Base-by-base conservation (phyloP, 2,329 filamentous ascomycete genomes). In the Moelleriella libera region DNA sequence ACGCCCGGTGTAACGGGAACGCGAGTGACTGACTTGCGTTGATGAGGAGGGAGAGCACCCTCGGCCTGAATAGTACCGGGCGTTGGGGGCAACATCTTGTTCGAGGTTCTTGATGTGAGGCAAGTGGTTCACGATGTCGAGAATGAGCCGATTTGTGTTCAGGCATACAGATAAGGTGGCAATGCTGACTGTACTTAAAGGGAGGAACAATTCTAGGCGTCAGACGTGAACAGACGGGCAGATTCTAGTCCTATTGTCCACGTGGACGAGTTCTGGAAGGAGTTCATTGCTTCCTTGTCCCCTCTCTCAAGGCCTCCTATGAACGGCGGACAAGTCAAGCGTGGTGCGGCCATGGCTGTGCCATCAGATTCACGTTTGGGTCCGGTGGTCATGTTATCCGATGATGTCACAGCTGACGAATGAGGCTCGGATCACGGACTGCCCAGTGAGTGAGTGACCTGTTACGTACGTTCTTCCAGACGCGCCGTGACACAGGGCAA, bases 1-100 rank as follows among this genome's bases (percentile, higher is more conserved):
- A 50, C 42, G 29, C 49, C 49, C 11, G 49, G 49, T 9, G 49
- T 50, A 5, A 50, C 49, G 2, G 49, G 49, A 32, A 50, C 47
- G 2, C 30, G 29, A 2, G 32, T 47, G 39, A 47, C 32, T 7
- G 49, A 49, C 30, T 45, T 31, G 28, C 47, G 47, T 32, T 43
- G 6, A 37, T 47, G 47, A 31, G 49, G 44, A 43, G 49, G 49
- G 37, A 50, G 32, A 21, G 45, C 44, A 39, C 32, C 39, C 43
- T 48, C 47, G 8, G 6, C 41, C 6, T 11, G 11, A 14, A 32
- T 30, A 32, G 30, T 45, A 2, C 29, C 30, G 32, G 40, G 40
- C 3, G 40, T 41, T 7, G 40, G 11, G 2, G 40, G 40, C 14
- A 7, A 7, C 40, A 41, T n/a, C 40, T 41, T 21, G 21, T 21